These are phyloP conservation scores for Pseudopyrenochaeta lycopersici DNA, from an alignment of 2,329 filamentous ascomycete genomes.

Conservation along the genomic window DNA sequence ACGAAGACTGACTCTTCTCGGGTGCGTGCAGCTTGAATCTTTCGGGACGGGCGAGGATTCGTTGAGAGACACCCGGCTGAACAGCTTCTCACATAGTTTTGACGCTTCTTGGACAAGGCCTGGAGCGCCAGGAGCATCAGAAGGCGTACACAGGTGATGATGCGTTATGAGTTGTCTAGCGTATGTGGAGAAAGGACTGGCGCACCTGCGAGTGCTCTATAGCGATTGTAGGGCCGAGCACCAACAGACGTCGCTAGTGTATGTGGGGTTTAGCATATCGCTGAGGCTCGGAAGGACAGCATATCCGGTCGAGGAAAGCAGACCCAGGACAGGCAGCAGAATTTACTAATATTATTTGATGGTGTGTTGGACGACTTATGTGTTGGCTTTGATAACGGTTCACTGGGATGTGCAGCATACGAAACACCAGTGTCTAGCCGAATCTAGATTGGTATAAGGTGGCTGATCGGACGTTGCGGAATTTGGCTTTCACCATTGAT, in stretches of 20 bases:
- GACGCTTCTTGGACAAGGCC: conserved; percentile 13
- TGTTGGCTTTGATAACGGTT: conserved; percentile 2
- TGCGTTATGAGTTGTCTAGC: conserved; percentile 36
- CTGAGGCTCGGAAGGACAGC: conserved; percentile 15
- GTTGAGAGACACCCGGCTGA: conserved; percentile 2
- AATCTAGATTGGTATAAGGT: not conserved
- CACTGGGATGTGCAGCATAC: not conserved
- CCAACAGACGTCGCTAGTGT: conserved; percentile 29
- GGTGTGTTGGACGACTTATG: not conserved
- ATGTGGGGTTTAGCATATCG: conserved; percentile 37
- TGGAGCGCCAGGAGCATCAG: not conserved
- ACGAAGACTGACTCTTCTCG: conserved; percentile 8
- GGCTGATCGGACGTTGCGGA: not conserved
- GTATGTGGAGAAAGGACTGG: conserved; percentile 39
- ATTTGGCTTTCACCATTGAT: not conserved
- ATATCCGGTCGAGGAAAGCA: conserved; percentile 30
- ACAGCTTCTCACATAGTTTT: conserved; percentile 23
- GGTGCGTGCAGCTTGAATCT: conserved; percentile 3
- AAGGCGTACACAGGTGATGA: conserved; percentile 10
- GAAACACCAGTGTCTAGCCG: not conserved
- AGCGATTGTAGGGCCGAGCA: conserved; percentile 24
- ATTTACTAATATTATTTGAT: not conserved
- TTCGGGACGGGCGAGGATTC: conserved; percentile 21
- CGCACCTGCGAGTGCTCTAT: conserved; percentile 18
- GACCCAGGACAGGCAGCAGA: conserved; percentile 15